Percentiles rank a stretch among this genome's conserved stretches.
phyloP scores from a whole-genome alignment of 192 early-diverging fungal species.

The Fimicolochytrium jonesii region DNA sequence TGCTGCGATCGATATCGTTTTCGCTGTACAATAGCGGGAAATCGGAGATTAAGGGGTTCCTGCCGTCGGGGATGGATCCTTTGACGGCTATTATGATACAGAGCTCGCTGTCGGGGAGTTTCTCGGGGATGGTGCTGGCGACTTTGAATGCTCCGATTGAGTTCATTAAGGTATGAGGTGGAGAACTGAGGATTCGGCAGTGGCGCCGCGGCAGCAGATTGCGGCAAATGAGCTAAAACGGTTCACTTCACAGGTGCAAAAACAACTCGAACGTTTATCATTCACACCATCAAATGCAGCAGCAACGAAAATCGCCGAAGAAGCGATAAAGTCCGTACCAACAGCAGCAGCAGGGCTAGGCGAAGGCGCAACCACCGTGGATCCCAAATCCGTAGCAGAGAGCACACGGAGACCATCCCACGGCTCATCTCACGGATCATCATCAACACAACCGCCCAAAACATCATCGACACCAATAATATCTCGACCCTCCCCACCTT shows the following conservation, averaged over 20 bases:
- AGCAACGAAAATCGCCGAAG: conserved; percentile 17
- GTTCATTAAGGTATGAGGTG: conserved; percentile 53
- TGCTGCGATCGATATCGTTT: conserved; percentile 87
- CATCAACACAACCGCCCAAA: background rate
- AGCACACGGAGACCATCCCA: background rate
- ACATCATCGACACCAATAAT: background rate
- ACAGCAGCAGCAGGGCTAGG: conserved; percentile 36
- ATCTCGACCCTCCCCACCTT: background rate
- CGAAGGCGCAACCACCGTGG: conserved; percentile 26
- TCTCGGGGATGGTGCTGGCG: conserved; percentile 38
- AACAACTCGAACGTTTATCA: conserved; percentile 29
- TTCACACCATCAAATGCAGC: background rate
- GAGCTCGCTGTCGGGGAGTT: conserved; percentile 28
- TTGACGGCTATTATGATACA: conserved; percentile 5
- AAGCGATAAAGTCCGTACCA: background rate
- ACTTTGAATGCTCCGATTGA: conserved; percentile 50
- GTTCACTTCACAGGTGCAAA: conserved; percentile 18
- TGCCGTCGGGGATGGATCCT: conserved; percentile 12
- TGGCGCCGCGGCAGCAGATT: no score
- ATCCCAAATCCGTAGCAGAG: background rate
- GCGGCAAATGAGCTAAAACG: background rate
- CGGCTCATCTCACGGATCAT: background rate
- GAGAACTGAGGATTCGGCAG: no score
- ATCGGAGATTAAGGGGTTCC: conserved; percentile 32
- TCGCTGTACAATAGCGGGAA: conserved; percentile 80